Base-by-base conservation (phyloP, 345 rosid species). In the Viola odorata region DNA sequence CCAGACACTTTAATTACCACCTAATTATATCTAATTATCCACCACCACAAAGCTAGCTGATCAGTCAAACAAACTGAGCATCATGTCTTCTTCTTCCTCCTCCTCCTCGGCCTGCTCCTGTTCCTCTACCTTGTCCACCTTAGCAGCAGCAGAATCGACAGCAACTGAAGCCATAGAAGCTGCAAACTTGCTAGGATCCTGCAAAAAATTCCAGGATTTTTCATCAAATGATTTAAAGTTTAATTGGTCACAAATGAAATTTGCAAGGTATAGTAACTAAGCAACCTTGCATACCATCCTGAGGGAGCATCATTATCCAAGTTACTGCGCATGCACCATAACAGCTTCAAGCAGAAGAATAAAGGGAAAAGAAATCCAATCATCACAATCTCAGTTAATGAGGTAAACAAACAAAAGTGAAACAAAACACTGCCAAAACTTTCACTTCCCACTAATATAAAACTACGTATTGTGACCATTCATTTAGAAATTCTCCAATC, bases 281-380 rank as follows among this genome's bases (percentile, higher is more conserved):
- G 17, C 64, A 45, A 44, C 8, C 50, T 9, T 41, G 54, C 86
- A 16, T 88, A 90, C 97, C 99, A 90, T 94, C 81, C 99, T 94
- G 95, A 49, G 75, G 64, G 66, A 73, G 76, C 58, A 74, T 11
- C 78, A 70, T 41, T 73, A 75, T 70, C 76, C 73, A 65, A 64
- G 69, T 80, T 58, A 75, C 64, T 51, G 57, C 40, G 57, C 68
- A 67, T 13, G 58, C 63, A 72, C 64, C 70, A 48, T 63, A 70
- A 73, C 74, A 81, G 80, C 86, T 83, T 97, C 81, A 74, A 72
- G 73, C 52, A 73, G 41, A 78, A 72, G 54, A 66, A 37, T 41
- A 70, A 66, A 36, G 54, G 60, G n/a, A n/a, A n/a, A 83, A 65
- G 50, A 15, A 53, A 54, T n/a, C 57, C 37, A 68, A 73, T 67